A percentile compares a stretch with the other conserved stretches of the same genome.
phyloP scores from a whole-genome alignment of 2,329 filamentous ascomycete genomes.

The Chrysosporium keratinophilum region DNA sequence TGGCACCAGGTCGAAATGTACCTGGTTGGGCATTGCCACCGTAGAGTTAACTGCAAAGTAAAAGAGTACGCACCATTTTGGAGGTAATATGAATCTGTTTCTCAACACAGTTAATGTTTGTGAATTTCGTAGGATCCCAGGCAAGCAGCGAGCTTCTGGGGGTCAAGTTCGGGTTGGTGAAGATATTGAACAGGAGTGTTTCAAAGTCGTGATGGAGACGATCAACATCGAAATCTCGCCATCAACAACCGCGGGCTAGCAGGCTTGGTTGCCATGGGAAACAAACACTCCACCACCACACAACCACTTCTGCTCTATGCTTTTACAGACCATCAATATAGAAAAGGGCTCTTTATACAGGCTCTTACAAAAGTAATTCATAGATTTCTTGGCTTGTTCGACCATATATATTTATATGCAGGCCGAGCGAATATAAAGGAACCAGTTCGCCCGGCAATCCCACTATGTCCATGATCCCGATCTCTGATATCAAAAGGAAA shows the following conservation, averaged over 20 bases:
- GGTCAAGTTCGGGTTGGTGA: not conserved
- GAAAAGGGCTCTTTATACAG: not conserved
- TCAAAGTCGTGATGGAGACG: not conserved
- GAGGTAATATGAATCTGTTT: not conserved
- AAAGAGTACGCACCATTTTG: conserved; percentile 7
- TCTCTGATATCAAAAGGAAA: not conserved
- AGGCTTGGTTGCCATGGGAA: conserved; percentile 13
- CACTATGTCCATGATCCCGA: not conserved
- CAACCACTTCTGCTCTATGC: not conserved
- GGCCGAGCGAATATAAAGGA: not conserved
- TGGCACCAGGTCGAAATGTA: not conserved
- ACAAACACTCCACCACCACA: not conserved
- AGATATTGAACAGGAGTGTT: not conserved
- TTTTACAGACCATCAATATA: not conserved
- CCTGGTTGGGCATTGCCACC: conserved; percentile 6
- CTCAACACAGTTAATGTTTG: not conserved
- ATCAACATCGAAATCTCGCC: not conserved
- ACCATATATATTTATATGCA: conserved; percentile 7
- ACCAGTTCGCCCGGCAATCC: conserved; percentile 4
- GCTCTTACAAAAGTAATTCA: not conserved
- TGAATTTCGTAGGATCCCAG: not conserved
- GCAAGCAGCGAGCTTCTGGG: not conserved
- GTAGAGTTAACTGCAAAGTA: not conserved
- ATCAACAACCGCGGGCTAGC: not conserved
- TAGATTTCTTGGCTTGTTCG: not conserved